A percentile compares a stretch with the other conserved stretches of the same genome.
These are phyloP conservation scores for Lactarius sp. DNA, from an alignment of 768 basidiomycete genomes.

Conservation along the genomic window DNA sequence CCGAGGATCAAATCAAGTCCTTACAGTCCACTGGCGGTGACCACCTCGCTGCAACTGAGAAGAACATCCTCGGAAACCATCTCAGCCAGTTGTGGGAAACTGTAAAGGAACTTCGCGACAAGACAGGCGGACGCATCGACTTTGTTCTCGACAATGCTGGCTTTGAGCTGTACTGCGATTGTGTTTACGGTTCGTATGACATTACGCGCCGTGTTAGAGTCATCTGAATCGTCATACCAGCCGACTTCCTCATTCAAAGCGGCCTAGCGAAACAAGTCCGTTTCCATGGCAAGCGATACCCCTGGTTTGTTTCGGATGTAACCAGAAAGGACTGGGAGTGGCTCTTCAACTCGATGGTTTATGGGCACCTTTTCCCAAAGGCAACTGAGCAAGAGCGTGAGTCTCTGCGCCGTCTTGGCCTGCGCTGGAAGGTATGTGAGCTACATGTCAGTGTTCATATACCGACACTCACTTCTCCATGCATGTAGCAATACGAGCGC, in stretches of 20 bases:
- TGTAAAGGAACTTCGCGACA: slow-evolving; percentile 50
- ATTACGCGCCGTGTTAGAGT: neutral
- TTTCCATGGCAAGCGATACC: slow-evolving; percentile 94
- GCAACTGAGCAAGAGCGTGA: slow-evolving; percentile 76
- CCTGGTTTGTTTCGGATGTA: slow-evolving; percentile 94
- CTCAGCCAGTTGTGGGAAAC: slow-evolving; percentile 66
- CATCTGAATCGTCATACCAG: slow-evolving; percentile 35
- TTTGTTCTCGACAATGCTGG: slow-evolving; percentile 89
- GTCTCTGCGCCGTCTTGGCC: slow-evolving; percentile 71
- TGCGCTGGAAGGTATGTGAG: slow-evolving; percentile 76
- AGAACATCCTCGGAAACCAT: slow-evolving; percentile 92
- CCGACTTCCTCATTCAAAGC: slow-evolving; percentile 90
- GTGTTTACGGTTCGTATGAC: slow-evolving; percentile 63
- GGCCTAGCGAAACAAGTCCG: slow-evolving; percentile 79
- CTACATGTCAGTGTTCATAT: neutral
- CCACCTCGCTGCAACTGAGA: slow-evolving; percentile 89
- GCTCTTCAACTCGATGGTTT: slow-evolving; percentile 83
- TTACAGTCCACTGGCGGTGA: slow-evolving; percentile 98
- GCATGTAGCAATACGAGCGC: slow-evolving; percentile 77
- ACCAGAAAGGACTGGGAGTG: slow-evolving; percentile 94
- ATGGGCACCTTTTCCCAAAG: slow-evolving; percentile 87
- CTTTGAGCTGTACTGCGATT: slow-evolving; percentile 82
- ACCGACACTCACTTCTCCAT: slow-evolving; percentile 8
- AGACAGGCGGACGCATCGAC: slow-evolving; percentile 37
- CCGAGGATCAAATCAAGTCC: slow-evolving; percentile 93